Conservation (phyloP, 2,329 filamentous ascomycete species). For the Ophioceras dolichostomum region DNA sequence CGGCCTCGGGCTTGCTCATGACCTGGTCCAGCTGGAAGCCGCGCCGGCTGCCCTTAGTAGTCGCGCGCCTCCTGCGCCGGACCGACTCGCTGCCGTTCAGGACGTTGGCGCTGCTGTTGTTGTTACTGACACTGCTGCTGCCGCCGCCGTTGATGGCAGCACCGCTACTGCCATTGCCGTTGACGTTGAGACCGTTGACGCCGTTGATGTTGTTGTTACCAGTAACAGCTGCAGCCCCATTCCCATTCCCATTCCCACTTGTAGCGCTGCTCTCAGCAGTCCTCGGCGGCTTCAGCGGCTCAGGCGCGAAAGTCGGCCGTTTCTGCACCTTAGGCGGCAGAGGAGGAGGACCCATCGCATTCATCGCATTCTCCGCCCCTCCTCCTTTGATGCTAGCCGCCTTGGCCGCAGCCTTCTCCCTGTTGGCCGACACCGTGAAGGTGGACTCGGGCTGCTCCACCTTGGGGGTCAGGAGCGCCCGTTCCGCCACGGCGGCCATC, state of each 20-base stretch:
- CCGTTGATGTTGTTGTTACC: no score
- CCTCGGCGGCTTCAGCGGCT: slow-evolving; percentile 33
- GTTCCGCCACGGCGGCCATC: slow-evolving; percentile 15
- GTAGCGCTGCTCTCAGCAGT: slow-evolving; percentile 10
- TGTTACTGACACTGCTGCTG: slow-evolving; percentile 4
- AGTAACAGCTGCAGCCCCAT: no score
- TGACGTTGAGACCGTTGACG: no score
- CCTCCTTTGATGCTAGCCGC: slow-evolving; percentile 15
- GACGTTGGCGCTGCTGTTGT: background rate
- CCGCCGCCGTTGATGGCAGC: slow-evolving; percentile 6
- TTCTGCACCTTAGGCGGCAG: slow-evolving; percentile 23
- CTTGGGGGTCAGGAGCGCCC: slow-evolving; percentile 8
- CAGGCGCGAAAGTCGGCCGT: slow-evolving; percentile 45
- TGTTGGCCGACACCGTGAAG: background rate
- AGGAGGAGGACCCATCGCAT: slow-evolving; percentile 16
- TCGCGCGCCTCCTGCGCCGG: slow-evolving; percentile 53
- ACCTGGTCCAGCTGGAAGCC: slow-evolving; percentile 62
- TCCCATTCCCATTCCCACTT: no score
- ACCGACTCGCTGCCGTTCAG: slow-evolving; percentile 30
- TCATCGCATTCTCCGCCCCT: slow-evolving; percentile 11
- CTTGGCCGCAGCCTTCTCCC: slow-evolving; percentile 12
- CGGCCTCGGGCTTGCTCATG: slow-evolving; percentile 62
- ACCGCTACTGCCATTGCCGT: slow-evolving; percentile 6
- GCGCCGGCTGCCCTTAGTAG: slow-evolving; percentile 55
- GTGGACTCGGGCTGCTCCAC: background rate